Evolutionary conservation across 768 basidiomycete genomes (phyloP).

Genomic region (Sutorius australiensis): DNA sequence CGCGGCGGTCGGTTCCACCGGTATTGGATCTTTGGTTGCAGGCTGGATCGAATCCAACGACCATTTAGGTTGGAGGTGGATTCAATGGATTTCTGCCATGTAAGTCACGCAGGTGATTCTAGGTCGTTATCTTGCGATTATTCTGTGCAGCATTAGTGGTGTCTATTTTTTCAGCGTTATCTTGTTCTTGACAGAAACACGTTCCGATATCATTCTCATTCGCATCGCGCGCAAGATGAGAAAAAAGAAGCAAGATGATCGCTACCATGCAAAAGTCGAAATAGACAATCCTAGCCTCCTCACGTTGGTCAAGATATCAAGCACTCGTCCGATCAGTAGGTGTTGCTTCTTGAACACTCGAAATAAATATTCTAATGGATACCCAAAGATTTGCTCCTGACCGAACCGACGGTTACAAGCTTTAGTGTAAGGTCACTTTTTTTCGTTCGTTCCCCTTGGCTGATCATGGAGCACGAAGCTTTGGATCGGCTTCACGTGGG

Average conservation of each 20-base stretch:
- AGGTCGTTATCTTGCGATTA: neutral
- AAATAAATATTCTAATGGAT: neutral
- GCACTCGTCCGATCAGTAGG: conserved; percentile 69
- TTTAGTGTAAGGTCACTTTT: conserved; percentile 54
- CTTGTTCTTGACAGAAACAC: conserved; percentile 67
- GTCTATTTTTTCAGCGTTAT: conserved; percentile 47
- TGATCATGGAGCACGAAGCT: conserved; percentile 37
- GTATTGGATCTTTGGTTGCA: conserved; percentile 58
- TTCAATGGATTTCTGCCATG: conserved; percentile 79
- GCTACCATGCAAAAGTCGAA: conserved; percentile 62
- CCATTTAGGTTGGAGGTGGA: conserved; percentile 72
- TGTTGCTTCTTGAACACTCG: conserved; percentile 12
- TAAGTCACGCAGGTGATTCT: conserved; percentile 19
- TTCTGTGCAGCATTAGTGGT: conserved; percentile 44
- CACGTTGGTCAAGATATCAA: conserved; percentile 65
- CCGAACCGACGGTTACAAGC: conserved; percentile 68
- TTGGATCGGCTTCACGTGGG: conserved; percentile 78
- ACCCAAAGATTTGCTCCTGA: conserved; percentile 21
- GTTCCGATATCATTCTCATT: conserved; percentile 65
- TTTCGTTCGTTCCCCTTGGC: neutral
- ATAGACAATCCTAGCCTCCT: conserved; percentile 53
- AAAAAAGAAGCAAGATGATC: conserved; percentile 58
- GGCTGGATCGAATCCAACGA: conserved; percentile 65
- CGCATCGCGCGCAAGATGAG: conserved; percentile 59
- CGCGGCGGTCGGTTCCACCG: conserved; percentile 56